These are phyloP conservation scores for Hypholoma sublateritium DNA, from an alignment of 768 basidiomycete genomes.

Conservation along the genomic window DNA sequence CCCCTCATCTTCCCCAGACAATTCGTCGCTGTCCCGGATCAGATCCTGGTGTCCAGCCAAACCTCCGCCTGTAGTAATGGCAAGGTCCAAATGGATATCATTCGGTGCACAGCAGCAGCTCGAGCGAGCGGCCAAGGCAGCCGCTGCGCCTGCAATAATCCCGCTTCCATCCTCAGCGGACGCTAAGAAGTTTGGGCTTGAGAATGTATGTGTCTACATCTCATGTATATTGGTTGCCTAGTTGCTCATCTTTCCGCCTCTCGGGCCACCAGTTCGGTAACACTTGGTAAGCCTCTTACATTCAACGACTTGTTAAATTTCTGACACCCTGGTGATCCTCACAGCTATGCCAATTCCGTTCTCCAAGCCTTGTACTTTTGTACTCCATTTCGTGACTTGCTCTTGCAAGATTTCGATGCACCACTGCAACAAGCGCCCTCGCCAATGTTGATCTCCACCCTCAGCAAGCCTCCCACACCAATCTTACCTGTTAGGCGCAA, in stretches of 20 bases:
- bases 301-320: not conserved
- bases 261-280: constrained; percentile 79
- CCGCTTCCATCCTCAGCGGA: constrained; percentile 56
- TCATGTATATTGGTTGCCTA: not conserved
- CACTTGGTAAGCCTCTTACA: constrained; percentile 68
- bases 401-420: constrained; percentile 66
- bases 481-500: constrained; percentile 50
- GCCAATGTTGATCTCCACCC: constrained; percentile 19
- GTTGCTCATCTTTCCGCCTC: constrained; percentile 4
- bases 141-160: constrained; percentile 23
- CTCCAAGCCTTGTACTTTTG: constrained; percentile 90
- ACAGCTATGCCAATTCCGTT: constrained; percentile 81
- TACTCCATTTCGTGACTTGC: constrained; percentile 86
- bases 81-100: constrained; percentile 39
- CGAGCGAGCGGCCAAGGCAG: constrained; percentile 25
- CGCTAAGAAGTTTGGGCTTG: constrained; percentile 91
- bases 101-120: constrained; percentile 26
- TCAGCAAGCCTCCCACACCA: constrained; percentile 30
- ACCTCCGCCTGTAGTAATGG: constrained; percentile 24
- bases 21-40: constrained; percentile 8
- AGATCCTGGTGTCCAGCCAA: constrained; percentile 3
- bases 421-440: constrained; percentile 38
- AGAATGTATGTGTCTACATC: constrained; percentile 71
- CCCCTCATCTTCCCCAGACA: constrained; percentile 5
- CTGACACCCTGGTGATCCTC: constrained; percentile 15